Evolutionary conservation across 345 rosid species (phyloP).

Genomic region (Gossypium arboreum): DNA sequence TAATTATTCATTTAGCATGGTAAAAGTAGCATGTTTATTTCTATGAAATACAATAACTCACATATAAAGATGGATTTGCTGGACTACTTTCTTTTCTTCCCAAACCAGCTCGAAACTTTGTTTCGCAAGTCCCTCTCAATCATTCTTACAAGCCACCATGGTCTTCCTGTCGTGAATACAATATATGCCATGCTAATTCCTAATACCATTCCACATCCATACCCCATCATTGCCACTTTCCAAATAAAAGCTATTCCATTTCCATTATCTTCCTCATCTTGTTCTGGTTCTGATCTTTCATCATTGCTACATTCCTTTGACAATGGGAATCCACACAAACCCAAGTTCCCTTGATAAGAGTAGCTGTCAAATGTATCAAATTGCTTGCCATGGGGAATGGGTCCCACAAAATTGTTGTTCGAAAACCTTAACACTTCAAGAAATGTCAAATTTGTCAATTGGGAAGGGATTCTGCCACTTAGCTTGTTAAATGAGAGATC

Average conservation of each 20-base stretch:
- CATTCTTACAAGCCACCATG: neutral
- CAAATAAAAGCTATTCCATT: neutral
- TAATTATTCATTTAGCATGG: no score
- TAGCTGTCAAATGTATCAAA: neutral
- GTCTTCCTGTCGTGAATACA: neutral
- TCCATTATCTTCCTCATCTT: neutral
- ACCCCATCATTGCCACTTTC: neutral
- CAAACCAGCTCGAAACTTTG: no score
- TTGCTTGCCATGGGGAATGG: neutral
- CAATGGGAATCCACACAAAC: neutral
- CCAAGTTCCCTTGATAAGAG: neutral
- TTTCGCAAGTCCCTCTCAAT: neutral
- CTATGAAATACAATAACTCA: no score
- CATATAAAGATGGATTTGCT: no score
- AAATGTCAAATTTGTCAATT: neutral
- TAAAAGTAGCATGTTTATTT: no score
- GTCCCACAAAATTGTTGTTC: neutral
- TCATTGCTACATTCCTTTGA: neutral
- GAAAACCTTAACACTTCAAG: neutral
- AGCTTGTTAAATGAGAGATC: neutral
- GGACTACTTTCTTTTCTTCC: no score
- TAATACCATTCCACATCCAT: neutral
- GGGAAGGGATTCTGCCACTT: neutral
- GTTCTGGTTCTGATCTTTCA: neutral
- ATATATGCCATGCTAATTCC: neutral